Percentiles rank a stretch among this genome's conserved stretches.
Evolutionary conservation across 2,329 filamentous ascomycete genomes (phyloP).

Genomic region (Xylaria sp.): DNA sequence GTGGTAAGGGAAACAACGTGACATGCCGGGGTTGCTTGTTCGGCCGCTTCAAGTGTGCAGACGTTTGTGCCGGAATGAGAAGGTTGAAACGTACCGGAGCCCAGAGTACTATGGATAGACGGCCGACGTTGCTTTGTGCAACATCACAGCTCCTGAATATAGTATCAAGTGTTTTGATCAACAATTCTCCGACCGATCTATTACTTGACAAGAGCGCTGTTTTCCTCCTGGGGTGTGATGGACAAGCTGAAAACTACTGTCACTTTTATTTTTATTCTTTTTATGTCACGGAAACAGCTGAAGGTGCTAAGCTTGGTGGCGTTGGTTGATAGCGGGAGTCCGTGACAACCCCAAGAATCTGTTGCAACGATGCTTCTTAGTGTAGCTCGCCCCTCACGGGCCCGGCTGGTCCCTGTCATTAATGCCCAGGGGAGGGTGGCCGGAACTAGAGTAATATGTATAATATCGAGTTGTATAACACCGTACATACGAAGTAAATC

Average conservation of each 20-base stretch:
- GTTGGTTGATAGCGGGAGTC: conserved; percentile 26
- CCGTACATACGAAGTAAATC: neutral
- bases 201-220: conserved; percentile 7
- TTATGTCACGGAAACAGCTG: conserved; percentile 26
- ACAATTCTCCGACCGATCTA: conserved; percentile 32
- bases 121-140: conserved; percentile 42
- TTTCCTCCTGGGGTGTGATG: conserved; percentile 13
- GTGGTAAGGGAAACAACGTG: conserved; percentile 43
- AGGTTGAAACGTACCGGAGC: conserved; percentile 49
- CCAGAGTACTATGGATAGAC: conserved; percentile 37
- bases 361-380: conserved; percentile 30
- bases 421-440: conserved; percentile 8
- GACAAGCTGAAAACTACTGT: conserved; percentile 16
- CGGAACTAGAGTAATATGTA: conserved; percentile 13
- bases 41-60: conserved; percentile 35
- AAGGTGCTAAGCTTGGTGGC: conserved; percentile 32
- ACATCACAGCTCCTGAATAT: conserved; percentile 43
- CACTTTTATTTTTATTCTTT: conserved; percentile 1
- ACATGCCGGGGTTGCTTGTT: conserved; percentile 36
- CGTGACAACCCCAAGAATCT: conserved; percentile 31
- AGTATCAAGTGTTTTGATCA: conserved; percentile 26
- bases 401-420: conserved; percentile 20
- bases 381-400: conserved; percentile 30
- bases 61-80: conserved; percentile 37
- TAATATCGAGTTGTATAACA: conserved; percentile 1